Evolutionary conservation across 1,284 basidiomycete genomes (phyloP).

Genomic region (Pascua sp.): DNA sequence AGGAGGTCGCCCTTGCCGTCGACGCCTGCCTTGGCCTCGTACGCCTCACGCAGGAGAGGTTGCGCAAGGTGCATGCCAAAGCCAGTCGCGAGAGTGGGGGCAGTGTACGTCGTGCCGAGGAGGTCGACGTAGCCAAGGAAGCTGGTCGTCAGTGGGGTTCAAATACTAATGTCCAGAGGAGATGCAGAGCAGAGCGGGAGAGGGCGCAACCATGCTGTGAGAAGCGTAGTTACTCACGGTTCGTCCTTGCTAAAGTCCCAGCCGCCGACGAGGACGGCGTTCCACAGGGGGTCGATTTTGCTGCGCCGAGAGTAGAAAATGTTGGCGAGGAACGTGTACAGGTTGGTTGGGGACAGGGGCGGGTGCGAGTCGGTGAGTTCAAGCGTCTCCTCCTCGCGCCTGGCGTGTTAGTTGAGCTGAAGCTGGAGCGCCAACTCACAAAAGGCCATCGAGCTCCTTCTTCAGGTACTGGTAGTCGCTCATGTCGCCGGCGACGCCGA

Average conservation of each 20-base stretch:
- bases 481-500: slow-evolving; percentile 95
- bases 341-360: slow-evolving; percentile 76
- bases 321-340: slow-evolving; percentile 88
- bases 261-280: slow-evolving; percentile 89
- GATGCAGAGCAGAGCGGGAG: too few species aligned
- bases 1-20: slow-evolving; percentile 75
- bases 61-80: slow-evolving; percentile 94
- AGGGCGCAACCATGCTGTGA: too few species aligned
- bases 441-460: slow-evolving; percentile 52
- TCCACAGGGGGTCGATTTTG: slow-evolving; percentile 95
- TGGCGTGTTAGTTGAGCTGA: slow-evolving; percentile 22
- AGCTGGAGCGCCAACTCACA: slow-evolving; percentile 28
- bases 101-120: slow-evolving; percentile 91
- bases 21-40: slow-evolving; percentile 54
- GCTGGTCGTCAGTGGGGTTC: slow-evolving; percentile 48
- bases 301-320: slow-evolving; percentile 86
- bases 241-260: slow-evolving; percentile 67
- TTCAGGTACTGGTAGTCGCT: slow-evolving; percentile 96
- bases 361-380: slow-evolving; percentile 73
- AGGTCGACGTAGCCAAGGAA: slow-evolving; percentile 95
- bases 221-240: slow-evolving; percentile 53
- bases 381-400: slow-evolving; percentile 61
- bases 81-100: slow-evolving; percentile 93
- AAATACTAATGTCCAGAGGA: too few species aligned
- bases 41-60: slow-evolving; percentile 81